These are phyloP conservation scores for Colletotrichum zoysiae DNA, from an alignment of 2,329 filamentous ascomycete genomes.

Conservation along the genomic window DNA sequence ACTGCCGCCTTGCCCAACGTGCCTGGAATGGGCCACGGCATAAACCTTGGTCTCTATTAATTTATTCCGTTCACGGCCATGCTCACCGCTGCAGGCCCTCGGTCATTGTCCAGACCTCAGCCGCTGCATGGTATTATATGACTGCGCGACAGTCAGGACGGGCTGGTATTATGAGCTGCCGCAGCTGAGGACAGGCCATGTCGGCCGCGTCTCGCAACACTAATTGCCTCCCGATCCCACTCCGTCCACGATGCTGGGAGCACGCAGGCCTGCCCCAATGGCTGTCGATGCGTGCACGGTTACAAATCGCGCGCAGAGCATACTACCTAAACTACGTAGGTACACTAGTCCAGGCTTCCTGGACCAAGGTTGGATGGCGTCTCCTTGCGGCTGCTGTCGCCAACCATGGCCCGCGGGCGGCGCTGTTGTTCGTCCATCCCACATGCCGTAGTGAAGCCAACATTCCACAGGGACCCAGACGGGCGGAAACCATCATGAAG, in stretches of 20 bases:
- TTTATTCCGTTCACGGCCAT: conserved; percentile 28
- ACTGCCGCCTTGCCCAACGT: not conserved
- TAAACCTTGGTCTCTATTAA: conserved; percentile 32
- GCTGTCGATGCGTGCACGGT: not conserved
- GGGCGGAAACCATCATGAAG: conserved; percentile 13
- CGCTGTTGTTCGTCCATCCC: not conserved
- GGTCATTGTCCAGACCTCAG: not conserved
- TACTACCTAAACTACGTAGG: no score
- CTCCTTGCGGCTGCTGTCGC: not conserved
- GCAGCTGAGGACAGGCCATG: not conserved
- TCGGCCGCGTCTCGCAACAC: not conserved
- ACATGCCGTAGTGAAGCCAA: not conserved
- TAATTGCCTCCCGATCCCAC: not conserved
- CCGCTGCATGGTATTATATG: not conserved
- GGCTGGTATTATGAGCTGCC: not conserved
- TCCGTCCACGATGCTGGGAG: not conserved
- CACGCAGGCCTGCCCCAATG: not conserved
- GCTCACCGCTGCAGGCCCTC: conserved; percentile 24
- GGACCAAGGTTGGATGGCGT: not conserved
- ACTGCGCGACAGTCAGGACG: not conserved
- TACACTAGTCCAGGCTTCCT: not conserved
- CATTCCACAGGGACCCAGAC: not conserved
- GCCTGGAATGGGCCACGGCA: conserved; percentile 7
- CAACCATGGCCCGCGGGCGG: not conserved
- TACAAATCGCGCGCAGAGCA: not conserved